Conservation (phyloP, 371 early-diverging fungal species). For the Mucor plumbeus region DNA sequence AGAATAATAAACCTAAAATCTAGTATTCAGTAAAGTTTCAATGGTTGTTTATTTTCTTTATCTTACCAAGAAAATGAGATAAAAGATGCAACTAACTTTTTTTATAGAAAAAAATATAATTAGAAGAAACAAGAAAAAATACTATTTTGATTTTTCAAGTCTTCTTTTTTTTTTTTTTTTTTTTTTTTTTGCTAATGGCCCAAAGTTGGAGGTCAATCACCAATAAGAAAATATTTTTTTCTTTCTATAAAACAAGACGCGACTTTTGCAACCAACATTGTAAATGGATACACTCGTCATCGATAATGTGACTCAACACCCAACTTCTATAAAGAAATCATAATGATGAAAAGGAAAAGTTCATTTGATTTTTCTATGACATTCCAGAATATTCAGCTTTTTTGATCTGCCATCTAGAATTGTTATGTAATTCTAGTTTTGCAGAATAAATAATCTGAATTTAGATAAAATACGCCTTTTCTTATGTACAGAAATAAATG, state of each 20-base stretch:
- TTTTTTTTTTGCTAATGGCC: not conserved
- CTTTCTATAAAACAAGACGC: not conserved
- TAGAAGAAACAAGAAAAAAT: not conserved
- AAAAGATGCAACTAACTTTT: not conserved
- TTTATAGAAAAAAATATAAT: not conserved
- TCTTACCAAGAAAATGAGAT: conserved; percentile 1
- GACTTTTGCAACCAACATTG: conserved; percentile 5
- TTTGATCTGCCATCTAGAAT: too few species aligned
- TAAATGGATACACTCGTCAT: not conserved
- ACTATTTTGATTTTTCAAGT: not conserved
- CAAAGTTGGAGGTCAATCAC: conserved; percentile 3
- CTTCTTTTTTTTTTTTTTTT: too few species aligned
- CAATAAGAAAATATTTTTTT: conserved; percentile 6
- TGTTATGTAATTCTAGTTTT: too few species aligned
- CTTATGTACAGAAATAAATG: too few species aligned
- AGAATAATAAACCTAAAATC: conserved; percentile 7
- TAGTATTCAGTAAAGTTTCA: not conserved
- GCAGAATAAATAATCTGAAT: too few species aligned
- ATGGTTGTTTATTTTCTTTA: not conserved
- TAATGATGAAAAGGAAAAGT: not conserved
- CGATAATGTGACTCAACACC: not conserved
- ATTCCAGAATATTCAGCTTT: not conserved
- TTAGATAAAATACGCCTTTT: too few species aligned
- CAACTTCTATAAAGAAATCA: not conserved
- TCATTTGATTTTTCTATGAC: not conserved